Evolutionary conservation across 2,329 filamentous ascomycete species (phyloP).

Genomic region (Aspergillus uvarum): DNA sequence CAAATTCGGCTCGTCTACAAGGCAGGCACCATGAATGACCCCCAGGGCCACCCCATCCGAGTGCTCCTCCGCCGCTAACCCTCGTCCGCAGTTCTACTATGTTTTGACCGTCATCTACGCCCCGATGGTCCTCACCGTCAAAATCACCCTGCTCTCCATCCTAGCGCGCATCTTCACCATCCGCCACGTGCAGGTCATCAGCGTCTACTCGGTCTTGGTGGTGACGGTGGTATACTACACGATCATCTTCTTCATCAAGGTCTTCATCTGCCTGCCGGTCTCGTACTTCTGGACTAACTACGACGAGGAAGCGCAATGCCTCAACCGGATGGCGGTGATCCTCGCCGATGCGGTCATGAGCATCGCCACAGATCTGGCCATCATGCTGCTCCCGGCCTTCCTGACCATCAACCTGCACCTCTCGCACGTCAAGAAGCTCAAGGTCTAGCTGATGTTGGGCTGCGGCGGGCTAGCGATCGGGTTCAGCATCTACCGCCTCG

Average conservation of each 20-base stretch:
- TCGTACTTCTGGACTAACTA: slow-evolving; percentile 16
- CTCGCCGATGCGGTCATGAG: slow-evolving; percentile 20
- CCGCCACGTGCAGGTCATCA: slow-evolving; percentile 10
- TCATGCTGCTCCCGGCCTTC: slow-evolving; percentile 15
- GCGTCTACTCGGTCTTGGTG: slow-evolving; percentile 13
- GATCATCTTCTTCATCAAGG: slow-evolving; percentile 19
- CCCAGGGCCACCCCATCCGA: too few relatives aligned
- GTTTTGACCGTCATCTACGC: slow-evolving; percentile 16
- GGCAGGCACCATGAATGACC: neutral
- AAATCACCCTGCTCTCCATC: slow-evolving; percentile 16
- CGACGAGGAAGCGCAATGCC: slow-evolving; percentile 7
- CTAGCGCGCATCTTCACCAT: slow-evolving; percentile 16
- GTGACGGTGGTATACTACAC: slow-evolving; percentile 15
- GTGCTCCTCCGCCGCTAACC: too few relatives aligned
- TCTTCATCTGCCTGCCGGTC: slow-evolving; percentile 19
- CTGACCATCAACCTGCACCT: slow-evolving; percentile 18
- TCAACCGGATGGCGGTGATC: slow-evolving; percentile 13
- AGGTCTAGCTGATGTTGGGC: slow-evolving; percentile 14
- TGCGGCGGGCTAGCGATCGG: slow-evolving; percentile 18
- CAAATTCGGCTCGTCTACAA: neutral
- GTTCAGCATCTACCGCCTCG: slow-evolving; percentile 20
- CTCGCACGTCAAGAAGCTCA: slow-evolving; percentile 13
- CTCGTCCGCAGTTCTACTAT: slow-evolving; percentile 10
- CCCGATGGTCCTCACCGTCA: slow-evolving; percentile 17
- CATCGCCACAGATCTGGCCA: slow-evolving; percentile 18